phyloP scores from a whole-genome alignment of 805 yeast genomes.

The Ogataea wickerhamii region DNA sequence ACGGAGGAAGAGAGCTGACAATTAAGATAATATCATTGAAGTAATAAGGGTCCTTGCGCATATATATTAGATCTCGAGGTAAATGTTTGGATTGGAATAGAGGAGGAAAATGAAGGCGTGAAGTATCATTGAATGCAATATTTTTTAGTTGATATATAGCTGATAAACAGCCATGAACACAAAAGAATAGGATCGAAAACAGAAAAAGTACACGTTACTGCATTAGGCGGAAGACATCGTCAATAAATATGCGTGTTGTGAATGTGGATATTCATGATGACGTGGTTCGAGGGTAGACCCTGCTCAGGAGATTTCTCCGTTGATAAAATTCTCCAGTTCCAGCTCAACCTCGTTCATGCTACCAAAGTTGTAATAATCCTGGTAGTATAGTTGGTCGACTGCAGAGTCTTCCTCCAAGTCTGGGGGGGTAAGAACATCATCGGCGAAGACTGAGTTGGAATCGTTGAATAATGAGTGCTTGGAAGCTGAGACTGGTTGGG shows the following conservation, averaged over 20 bases:
- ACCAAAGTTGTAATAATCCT: slow-evolving; percentile 24
- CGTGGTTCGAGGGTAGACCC: background rate
- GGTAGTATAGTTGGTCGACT: slow-evolving; percentile 13
- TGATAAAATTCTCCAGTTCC: slow-evolving; percentile 30
- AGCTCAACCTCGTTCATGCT: slow-evolving; percentile 23
- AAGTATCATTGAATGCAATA: too few species aligned
- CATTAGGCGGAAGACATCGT: slow-evolving; percentile 5
- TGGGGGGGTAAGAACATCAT: slow-evolving; percentile 3
- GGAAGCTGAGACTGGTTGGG: background rate
- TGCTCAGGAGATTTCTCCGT: slow-evolving; percentile 23
- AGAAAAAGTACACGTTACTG: slow-evolving; percentile 3
- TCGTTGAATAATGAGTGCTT: slow-evolving; percentile 14
- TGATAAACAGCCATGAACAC: too few species aligned
- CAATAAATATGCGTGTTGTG: slow-evolving; percentile 7
- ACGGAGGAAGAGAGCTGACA: too few species aligned
- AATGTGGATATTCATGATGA: slow-evolving; percentile 7
- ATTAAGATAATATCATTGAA: too few species aligned
- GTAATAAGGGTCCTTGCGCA: too few species aligned
- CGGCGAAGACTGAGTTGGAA: slow-evolving; percentile 10
- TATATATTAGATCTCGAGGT: too few species aligned
- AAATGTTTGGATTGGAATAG: too few species aligned
- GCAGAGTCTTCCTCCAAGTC: slow-evolving; percentile 9
- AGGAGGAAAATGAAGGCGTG: too few species aligned
- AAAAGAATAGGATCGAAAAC: background rate
- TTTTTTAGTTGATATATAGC: too few species aligned